Evolutionary conservation across 2,329 filamentous ascomycete genomes (phyloP), one percentile per base, ranked within the genome.

Genomic region (Neofusicoccum cordaticola): DNA sequence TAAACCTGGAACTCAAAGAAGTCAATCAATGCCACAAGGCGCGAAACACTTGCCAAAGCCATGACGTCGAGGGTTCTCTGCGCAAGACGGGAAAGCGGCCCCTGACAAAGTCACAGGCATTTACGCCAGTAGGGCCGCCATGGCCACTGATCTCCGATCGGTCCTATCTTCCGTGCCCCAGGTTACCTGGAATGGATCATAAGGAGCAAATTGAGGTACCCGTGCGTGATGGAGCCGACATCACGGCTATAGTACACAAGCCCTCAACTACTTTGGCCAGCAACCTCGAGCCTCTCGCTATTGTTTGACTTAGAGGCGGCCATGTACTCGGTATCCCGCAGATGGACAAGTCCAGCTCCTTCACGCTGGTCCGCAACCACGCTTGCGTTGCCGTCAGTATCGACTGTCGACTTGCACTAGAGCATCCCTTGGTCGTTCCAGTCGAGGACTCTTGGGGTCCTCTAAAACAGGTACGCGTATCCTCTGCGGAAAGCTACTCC

Each of bases 401-500:
- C 62, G 83, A 84, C 64, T 89, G 88, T 70, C 81, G 86, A 15
- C 80, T 83, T 15, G 86, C 86, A 0, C 86, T 86, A 3, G 86
- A 88, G 70, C 76, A 83, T 66, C 85, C 85, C 0, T 89, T 88
- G 68, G 86, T 86, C 2, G 85, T 83, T 0, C 85, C 86, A 0
- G 85, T 88, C 2, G 86, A 89, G 67, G 86, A 89, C 67, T 52
- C n/a, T 11, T 63, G 45, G 60, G 47, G 52, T 44, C 22, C 47
- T 1, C 41, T 63, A n/a, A 44, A 67, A 56, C 69, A 68, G 68
- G 68, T 69, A 64, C 9, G 61, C 19, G n/a, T 17, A 45, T 31
- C 4, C 27, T 31, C 27, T 7, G 27, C 27, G 27, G 27, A 7
- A 5, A 31, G 15, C 13, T 15, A 4, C 2, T 13, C 35, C 4